Evolutionary conservation across 1,284 basidiomycete genomes (phyloP).

Genomic region (Ganoderma lingzhi): DNA sequence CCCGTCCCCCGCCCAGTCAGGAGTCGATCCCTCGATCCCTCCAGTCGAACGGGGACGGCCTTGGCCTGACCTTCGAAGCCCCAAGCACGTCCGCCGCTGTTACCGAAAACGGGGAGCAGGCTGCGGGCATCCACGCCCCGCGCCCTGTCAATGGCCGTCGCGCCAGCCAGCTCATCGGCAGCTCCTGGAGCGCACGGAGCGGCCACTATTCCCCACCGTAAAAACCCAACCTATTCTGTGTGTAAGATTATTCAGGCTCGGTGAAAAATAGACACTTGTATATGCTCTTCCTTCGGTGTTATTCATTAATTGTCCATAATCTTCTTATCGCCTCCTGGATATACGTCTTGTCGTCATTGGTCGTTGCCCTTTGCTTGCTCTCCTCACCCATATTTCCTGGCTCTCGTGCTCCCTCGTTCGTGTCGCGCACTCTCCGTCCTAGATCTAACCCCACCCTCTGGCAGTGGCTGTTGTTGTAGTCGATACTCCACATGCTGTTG

Average conservation of each 20-base stretch:
- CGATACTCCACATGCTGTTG: slow-evolving; percentile 10
- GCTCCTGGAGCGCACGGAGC: slow-evolving; percentile 24
- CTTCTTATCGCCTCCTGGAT: slow-evolving; percentile 5
- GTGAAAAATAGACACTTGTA: background rate
- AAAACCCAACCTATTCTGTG: background rate
- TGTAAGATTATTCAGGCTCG: slow-evolving; percentile 5
- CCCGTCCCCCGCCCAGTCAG: slow-evolving; percentile 20
- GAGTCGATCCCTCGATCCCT: slow-evolving; percentile 32
- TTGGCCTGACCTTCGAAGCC: slow-evolving; percentile 10
- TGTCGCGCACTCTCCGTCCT: slow-evolving; percentile 8
- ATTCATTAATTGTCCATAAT: slow-evolving; percentile 2
- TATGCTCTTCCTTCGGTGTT: slow-evolving; percentile 7
- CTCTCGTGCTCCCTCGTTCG: slow-evolving; percentile 15
- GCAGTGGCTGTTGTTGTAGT: slow-evolving; percentile 16
- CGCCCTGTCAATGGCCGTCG: slow-evolving; percentile 33
- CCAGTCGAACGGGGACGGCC: slow-evolving; percentile 10
- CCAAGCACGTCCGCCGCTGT: slow-evolving; percentile 26
- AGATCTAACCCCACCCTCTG: background rate
- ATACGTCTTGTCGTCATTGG: background rate
- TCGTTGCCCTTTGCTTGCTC: slow-evolving; percentile 11
- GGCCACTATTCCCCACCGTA: slow-evolving; percentile 9
- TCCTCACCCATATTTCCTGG: slow-evolving; percentile 13
- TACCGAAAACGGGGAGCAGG: slow-evolving; percentile 31
- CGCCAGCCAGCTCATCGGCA: slow-evolving; percentile 28
- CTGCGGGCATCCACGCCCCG: slow-evolving; percentile 35